phyloP scores from a whole-genome alignment of 129 eudicot species.

The Artemisia annua region DNA sequence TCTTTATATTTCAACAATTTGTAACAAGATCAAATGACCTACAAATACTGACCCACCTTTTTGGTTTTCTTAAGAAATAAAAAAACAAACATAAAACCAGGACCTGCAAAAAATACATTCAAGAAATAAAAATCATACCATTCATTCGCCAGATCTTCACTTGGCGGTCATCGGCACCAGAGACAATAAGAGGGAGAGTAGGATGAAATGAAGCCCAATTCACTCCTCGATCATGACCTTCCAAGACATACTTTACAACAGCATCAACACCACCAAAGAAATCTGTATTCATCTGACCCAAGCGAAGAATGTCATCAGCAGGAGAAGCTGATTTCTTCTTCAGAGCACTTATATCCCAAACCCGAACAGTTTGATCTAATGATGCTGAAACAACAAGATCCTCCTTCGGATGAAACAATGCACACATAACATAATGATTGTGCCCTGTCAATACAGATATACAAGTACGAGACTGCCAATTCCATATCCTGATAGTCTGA shows the following conservation, averaged over 20 bases:
- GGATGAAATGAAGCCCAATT: conserved; percentile 77
- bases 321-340: conserved; percentile 69
- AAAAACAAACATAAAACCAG: background rate
- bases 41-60: background rate
- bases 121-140: conserved; percentile 31
- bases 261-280: conserved; percentile 79
- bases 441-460: conserved; percentile 76
- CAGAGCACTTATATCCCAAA: conserved; percentile 74
- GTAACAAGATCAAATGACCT: background rate
- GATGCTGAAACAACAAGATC: conserved; percentile 78
- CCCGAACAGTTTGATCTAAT: conserved; percentile 73
- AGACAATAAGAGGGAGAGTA: conserved; percentile 62
- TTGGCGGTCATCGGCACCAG: conserved; percentile 77
- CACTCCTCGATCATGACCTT: conserved; percentile 70
- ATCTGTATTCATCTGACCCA: conserved; percentile 68
- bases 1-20: too few species aligned
- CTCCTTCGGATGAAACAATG: conserved; percentile 68
- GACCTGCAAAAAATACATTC: too few species aligned
- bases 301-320: conserved; percentile 64
- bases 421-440: conserved; percentile 80
- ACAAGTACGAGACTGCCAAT: conserved; percentile 80
- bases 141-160: conserved; percentile 75
- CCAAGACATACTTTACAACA: conserved; percentile 66
- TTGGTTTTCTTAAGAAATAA: background rate
- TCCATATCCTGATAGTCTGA: conserved; percentile 76